Evolutionary conservation across 139 green algal genomes (phyloP).

Genomic region (Closterium sp.): DNA sequence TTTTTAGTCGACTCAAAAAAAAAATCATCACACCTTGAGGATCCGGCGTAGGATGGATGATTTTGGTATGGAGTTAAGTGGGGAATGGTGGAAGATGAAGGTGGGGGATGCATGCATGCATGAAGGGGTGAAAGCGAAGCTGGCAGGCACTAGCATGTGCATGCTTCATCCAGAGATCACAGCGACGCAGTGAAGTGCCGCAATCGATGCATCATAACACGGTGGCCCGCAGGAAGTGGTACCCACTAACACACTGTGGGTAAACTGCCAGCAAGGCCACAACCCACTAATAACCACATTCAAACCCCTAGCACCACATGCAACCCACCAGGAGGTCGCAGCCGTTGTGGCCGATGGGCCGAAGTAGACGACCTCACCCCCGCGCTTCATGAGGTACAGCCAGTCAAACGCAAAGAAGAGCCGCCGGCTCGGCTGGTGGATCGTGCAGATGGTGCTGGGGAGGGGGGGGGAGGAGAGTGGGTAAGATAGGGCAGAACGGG

Average conservation of each 20-base stretch:
- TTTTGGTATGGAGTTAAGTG: neutral
- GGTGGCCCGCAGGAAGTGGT: no score
- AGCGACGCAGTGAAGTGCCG: no score
- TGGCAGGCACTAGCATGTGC: no score
- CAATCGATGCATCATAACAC: no score
- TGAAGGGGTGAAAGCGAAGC: no score
- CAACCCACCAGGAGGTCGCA: slow-evolving; percentile 50
- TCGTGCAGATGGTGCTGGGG: slow-evolving; percentile 85
- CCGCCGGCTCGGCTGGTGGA: slow-evolving; percentile 76
- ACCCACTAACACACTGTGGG: neutral
- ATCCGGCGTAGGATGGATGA: neutral
- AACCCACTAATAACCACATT: neutral
- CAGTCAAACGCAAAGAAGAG: slow-evolving; percentile 55
- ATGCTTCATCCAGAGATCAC: no score
- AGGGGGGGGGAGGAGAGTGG: neutral
- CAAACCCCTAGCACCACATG: neutral
- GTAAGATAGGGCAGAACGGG: neutral
- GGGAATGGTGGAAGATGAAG: no score
- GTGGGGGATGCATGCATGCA: no score
- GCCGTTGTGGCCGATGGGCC: slow-evolving; percentile 69
- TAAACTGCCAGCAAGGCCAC: neutral
- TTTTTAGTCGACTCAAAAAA: no score
- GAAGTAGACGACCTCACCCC: slow-evolving; percentile 78
- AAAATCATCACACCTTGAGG: no score
- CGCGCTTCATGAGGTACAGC: slow-evolving; percentile 75